A percentile compares a stretch with the other conserved stretches of the same genome.
phyloP scores from a whole-genome alignment of 2,329 filamentous ascomycete genomes.

The Parasarocladium wereldwijsianum region DNA sequence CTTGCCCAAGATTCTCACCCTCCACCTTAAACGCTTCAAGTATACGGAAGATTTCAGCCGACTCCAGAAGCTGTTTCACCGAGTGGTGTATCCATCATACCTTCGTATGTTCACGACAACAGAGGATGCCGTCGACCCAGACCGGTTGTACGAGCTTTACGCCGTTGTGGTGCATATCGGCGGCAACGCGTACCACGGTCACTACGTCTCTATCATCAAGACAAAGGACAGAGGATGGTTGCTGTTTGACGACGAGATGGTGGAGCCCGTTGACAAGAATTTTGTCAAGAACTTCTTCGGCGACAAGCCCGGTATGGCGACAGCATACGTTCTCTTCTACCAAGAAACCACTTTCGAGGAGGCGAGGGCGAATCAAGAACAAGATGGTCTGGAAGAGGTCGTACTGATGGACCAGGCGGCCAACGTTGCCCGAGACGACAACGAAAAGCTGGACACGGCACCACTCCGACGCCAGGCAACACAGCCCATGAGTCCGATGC shows the following conservation, averaged over 20 bases:
- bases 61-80: constrained; percentile 89
- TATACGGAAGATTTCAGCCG: constrained; percentile 92
- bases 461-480: constrained; percentile 35
- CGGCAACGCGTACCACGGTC: constrained; percentile 89
- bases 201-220: constrained; percentile 97
- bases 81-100: constrained; percentile 94
- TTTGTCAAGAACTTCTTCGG: constrained; percentile 97
- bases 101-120: constrained; percentile 95
- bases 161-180: constrained; percentile 96
- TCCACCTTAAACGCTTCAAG: constrained; percentile 95
- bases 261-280: constrained; percentile 91
- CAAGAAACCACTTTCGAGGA: constrained; percentile 70
- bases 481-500: constrained; percentile 28
- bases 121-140: constrained; percentile 84
- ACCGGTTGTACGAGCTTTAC: constrained; percentile 90
- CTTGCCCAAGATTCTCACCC: constrained; percentile 74
- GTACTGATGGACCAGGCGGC: constrained; percentile 40
- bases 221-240: constrained; percentile 93
- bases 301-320: constrained; percentile 78
- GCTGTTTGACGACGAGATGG: constrained; percentile 95
- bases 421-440: constrained; percentile 34
- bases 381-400: constrained; percentile 54
- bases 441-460: constrained; percentile 26
- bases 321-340: constrained; percentile 95
- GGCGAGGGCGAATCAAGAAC: constrained; percentile 64